Evolutionary conservation across 176 grass and related monocot species (phyloP).

Genomic region (Oryza rufipogon): DNA sequence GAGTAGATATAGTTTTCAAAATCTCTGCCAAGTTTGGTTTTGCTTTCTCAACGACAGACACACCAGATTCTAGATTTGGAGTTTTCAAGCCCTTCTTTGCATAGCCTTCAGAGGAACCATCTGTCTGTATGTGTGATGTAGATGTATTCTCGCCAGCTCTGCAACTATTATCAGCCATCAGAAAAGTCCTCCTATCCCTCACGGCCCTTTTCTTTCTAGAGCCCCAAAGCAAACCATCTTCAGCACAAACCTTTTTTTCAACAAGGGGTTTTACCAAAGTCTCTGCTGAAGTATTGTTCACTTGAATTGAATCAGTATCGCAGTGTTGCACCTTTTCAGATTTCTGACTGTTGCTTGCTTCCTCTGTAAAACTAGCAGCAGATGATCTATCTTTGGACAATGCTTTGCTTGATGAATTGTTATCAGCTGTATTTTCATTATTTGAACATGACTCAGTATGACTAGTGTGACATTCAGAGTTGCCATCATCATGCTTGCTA

Average conservation of each 20-base stretch:
- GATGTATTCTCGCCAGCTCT: constrained; percentile 57
- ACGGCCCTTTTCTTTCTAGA: constrained; percentile 75
- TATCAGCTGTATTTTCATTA: constrained; percentile 49
- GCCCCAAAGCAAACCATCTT: constrained; percentile 59
- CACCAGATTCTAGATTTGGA: constrained; percentile 31
- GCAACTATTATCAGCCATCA: constrained; percentile 35
- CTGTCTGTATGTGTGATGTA: constrained; percentile 42
- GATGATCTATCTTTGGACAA: constrained; percentile 68
- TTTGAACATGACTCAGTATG: constrained; percentile 49
- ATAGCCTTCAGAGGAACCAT: constrained; percentile 51
- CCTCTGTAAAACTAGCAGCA: constrained; percentile 69
- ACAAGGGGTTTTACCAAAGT: constrained; percentile 29
- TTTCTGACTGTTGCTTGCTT: constrained; percentile 52
- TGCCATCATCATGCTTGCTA: constrained; percentile 43
- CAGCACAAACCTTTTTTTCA: constrained; percentile 31
- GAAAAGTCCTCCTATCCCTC: constrained; percentile 49
- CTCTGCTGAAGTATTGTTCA: constrained; percentile 44
- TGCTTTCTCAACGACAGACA: constrained; percentile 21
- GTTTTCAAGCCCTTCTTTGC: constrained; percentile 43
- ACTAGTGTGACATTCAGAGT: constrained; percentile 48
- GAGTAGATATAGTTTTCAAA: constrained; percentile 64
- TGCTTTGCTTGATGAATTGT: constrained; percentile 58
- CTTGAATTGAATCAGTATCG: constrained; percentile 46
- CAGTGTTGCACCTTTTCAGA: constrained; percentile 34
- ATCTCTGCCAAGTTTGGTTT: constrained; percentile 54